Evolutionary conservation across 805 yeast species (phyloP), one percentile per base, ranked within the genome.

Genomic region (Pichia heedii): DNA sequence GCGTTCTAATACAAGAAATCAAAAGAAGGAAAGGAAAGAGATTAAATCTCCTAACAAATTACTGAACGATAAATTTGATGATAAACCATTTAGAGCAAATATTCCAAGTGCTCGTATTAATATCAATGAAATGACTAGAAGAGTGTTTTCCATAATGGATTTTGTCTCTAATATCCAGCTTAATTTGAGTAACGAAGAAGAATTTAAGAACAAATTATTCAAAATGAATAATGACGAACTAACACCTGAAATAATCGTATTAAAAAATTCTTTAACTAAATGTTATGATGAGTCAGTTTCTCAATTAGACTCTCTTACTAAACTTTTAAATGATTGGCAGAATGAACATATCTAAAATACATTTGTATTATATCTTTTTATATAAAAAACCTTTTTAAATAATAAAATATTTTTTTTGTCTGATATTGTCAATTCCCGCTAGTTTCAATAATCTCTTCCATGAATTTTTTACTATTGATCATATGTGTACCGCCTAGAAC

Each of bases 101-200:
- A 68, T 79, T 36, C 97, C 96, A 7, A 81, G 81, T 46, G 79
- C 79, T 19, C 74, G 86, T 43, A 76, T 84, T 3, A 75, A 88
- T 3, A 62, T 89, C 47, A 74, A 76, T 52, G 98, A 90, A 60
- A 82, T 90, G 85, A 75, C 88, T 44, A 79, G 86, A 55, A 73
- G 98, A 46, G 84, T 88, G 2, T 82, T 86, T 3, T 94, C 96
- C 1, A 90, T 90, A 19, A 66, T 90, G 53, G 97, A 93, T 63
- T 93, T 89, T 71, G 74, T 90, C 22, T 86, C 89, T 12, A 71
- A 95, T 42, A 84, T 94, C 2, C 96, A 88, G 60, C 63, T 81
- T 48, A 97, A 90, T 56, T 65, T 90, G 48, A 80, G 81, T 38
- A 76, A 75, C 41, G 96, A 88, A 53, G 81, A 80, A 51, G 65